Base-by-base conservation (phyloP, 495 filamentous ascomycete species). In the Wilcoxina mikolae region DNA sequence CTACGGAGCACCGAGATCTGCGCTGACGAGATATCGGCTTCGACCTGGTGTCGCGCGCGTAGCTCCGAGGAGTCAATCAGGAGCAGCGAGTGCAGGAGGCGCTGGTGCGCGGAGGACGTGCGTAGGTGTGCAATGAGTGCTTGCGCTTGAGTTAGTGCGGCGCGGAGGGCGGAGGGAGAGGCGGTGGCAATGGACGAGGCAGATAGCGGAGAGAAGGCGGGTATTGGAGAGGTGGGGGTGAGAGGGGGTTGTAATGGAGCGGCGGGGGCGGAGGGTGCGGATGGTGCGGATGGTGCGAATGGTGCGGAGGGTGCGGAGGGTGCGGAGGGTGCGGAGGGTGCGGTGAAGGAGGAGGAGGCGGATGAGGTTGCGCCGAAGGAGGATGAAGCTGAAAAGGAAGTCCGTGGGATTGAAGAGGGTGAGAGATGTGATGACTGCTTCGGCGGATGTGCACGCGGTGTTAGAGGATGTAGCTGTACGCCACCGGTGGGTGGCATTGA, bases 11-110 rank as follows among this genome's bases (percentile, higher is more conserved):
- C 85, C 56, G 95, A 83, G 4, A 95, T 84, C 67, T 98, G 93
- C 28, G 84, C 77, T 53, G 83, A 80, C n/a, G 83, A 84, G 72
- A 96, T 87, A 46, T 93, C 84, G 54, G 93, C 85, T 68, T 98
- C 91, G 10, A 96, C 91, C 31, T 80, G 84, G 55, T 89, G 86
- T 33, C 88, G 79, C 67, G 93, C 89, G 3, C 84, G 75, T 23
- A 87, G 83, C 67, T 94, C 89, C 26, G 82, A 78, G 39, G 84
- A 90, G 61, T 93, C 85, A 49, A 96, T 85, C 47, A 75, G 81
- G 22, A 95, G 76, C 56, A 98, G 75, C 60, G 81, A 87, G 63
- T 91, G 86, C 65, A 95, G 90, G 45, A 98, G 70, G 63, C 91
- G 94, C 72, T 93, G 83, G 65, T 98, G 91, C 23, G 93, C 81